Conservation (phyloP, 225 moss, liverwort and hornwort species). For the Climacium dendroides region DNA sequence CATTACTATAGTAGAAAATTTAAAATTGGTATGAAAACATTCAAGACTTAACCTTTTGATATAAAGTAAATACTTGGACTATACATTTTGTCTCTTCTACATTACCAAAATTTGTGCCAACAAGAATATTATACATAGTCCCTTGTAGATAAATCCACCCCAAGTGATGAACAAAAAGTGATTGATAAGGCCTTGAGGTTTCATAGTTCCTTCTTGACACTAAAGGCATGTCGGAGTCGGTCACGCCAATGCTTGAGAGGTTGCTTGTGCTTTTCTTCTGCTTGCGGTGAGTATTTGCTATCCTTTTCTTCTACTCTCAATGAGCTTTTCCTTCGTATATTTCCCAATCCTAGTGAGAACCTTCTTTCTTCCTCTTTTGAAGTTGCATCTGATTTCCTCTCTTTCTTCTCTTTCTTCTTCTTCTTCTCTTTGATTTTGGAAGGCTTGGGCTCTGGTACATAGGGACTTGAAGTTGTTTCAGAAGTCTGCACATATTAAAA, state of each 20-base stretch:
- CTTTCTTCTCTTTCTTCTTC: neutral
- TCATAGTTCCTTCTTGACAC: neutral
- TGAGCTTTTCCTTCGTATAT: neutral
- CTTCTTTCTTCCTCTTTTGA: neutral
- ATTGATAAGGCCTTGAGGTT: neutral
- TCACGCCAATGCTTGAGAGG: conserved; percentile 9
- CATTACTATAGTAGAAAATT: neutral
- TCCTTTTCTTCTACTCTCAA: neutral
- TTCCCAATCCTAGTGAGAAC: neutral
- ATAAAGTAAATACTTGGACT: neutral
- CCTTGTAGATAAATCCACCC: neutral
- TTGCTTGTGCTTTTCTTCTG: neutral
- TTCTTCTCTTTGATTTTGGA: neutral
- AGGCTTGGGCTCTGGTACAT: neutral
- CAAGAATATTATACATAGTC: neutral
- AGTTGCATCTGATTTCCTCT: neutral
- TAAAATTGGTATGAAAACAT: neutral
- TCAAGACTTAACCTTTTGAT: neutral
- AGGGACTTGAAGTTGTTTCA: neutral
- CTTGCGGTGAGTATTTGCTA: neutral
- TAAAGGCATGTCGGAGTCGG: conserved; percentile 2
- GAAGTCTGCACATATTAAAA: neutral
- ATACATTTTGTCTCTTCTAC: neutral
- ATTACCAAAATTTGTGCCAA: neutral
- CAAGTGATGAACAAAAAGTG: neutral